phyloP scores from a whole-genome alignment of 1,284 basidiomycete genomes.

The Abortiporus biennis region DNA sequence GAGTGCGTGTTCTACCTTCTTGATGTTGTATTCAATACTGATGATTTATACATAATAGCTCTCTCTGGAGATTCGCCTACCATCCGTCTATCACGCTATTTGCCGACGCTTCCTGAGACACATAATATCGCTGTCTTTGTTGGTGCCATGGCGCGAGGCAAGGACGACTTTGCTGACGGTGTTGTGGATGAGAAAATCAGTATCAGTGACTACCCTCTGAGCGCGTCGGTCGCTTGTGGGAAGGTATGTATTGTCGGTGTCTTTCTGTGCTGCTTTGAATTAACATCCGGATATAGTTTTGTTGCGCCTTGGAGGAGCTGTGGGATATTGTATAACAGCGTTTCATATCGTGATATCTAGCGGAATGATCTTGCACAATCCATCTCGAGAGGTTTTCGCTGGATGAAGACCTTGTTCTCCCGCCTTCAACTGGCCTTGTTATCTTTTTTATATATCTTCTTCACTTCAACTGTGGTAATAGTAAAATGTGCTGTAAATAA shows the following conservation, averaged over 20 bases:
- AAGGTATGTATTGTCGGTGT: slow-evolving; percentile 57
- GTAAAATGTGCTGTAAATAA: no score
- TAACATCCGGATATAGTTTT: slow-evolving; percentile 23
- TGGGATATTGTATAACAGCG: slow-evolving; percentile 31
- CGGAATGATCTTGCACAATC: no score
- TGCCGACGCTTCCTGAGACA: slow-evolving; percentile 78
- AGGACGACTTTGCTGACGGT: slow-evolving; percentile 97
- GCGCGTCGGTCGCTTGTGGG: slow-evolving; percentile 94
- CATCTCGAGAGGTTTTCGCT: no score
- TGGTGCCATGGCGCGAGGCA: slow-evolving; percentile 94
- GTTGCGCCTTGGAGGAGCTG: slow-evolving; percentile 34
- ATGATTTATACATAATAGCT: slow-evolving; percentile 39
- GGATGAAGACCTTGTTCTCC: no score
- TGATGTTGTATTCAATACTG: slow-evolving; percentile 1
- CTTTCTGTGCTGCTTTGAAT: neutral
- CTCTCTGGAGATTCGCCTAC: slow-evolving; percentile 90
- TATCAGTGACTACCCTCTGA: slow-evolving; percentile 92
- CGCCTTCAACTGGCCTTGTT: no score
- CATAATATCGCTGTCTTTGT: slow-evolving; percentile 95
- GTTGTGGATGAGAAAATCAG: slow-evolving; percentile 96
- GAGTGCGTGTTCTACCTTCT: slow-evolving; percentile 47
- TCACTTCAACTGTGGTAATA: no score
- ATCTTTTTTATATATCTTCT: no score
- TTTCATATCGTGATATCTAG: neutral
- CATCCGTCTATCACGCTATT: slow-evolving; percentile 77